A percentile compares a stretch with the other conserved stretches of the same genome.
These are phyloP conservation scores for Panicum virgatum DNA, from an alignment of 202 grass and related monocot genomes.

Conservation along the genomic window DNA sequence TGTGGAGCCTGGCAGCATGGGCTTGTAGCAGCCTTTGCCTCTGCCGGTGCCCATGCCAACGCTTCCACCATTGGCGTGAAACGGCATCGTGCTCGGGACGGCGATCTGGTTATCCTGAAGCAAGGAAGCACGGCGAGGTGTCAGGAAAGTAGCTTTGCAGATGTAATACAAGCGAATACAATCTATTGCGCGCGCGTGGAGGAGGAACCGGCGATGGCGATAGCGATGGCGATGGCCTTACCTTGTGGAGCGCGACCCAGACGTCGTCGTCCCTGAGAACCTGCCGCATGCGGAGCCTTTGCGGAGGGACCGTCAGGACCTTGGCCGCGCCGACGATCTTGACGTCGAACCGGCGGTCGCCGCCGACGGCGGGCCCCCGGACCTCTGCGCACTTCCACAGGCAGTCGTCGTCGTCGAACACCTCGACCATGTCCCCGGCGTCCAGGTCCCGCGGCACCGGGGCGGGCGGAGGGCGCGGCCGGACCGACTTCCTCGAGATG, in stretches of 20 bases:
- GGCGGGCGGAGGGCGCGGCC: slow-evolving; percentile 48
- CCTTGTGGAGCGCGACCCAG: slow-evolving; percentile 60
- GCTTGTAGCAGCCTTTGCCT: neutral
- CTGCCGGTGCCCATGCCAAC: neutral
- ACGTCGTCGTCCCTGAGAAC: slow-evolving; percentile 26
- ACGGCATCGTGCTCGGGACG: neutral
- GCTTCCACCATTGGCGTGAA: neutral
- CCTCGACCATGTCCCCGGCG: slow-evolving; percentile 54
- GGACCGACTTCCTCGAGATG: slow-evolving; percentile 51
- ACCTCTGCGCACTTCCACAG: slow-evolving; percentile 53
- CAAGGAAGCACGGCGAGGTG: too few relatives aligned
- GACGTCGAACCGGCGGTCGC: slow-evolving; percentile 15
- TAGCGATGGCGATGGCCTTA: slow-evolving; percentile 20
- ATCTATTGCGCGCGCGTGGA: neutral
- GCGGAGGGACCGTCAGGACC: slow-evolving; percentile 19
- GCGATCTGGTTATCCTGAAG: slow-evolving; percentile 9
- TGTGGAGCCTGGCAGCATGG: neutral
- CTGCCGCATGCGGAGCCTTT: slow-evolving; percentile 24
- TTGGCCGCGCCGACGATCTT: slow-evolving; percentile 45
- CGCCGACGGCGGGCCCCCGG: neutral
- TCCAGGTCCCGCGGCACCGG: slow-evolving; percentile 30
- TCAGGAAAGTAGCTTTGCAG: too few relatives aligned
- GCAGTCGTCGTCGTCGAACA: slow-evolving; percentile 32
- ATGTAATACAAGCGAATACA: too few relatives aligned
- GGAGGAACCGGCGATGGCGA: neutral